Evolutionary conservation across 805 yeast species (phyloP), one percentile per base, ranked within the genome.

Genomic region (Zygoascus bituminiphila): DNA sequence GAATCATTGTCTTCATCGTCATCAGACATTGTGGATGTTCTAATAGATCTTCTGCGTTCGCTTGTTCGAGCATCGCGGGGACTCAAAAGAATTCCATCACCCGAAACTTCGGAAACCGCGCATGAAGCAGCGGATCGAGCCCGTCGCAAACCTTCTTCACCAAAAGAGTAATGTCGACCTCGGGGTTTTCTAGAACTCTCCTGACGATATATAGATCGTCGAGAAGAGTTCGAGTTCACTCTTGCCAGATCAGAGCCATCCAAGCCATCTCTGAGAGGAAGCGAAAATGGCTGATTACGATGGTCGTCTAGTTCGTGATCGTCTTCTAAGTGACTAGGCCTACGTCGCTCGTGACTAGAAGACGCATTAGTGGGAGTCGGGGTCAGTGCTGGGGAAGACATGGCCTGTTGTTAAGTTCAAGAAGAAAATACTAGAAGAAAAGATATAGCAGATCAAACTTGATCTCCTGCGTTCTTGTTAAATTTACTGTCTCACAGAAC

Each of bases 201-300:
- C 24, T 23, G 62, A 58, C 24, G 64, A 58, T 2, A 46, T 4
- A 14, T 3, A 2, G 42, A 21, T 22, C 29, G 33, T 21, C 56
- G 46, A 5, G 31, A 25, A 8, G 44, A 19, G 48, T 53, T 21
- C 52, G 54, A 41, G 21, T 40, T 35, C 3, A 33, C 43, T 31
- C 56, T 36, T 17, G 48, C n/a, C 44, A 52, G 29, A 22, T 47
- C 50, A 58, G 25, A 4, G 6, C 44, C 44, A 6, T 54, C 10
- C 59, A 61, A 17, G 53, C 57, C 50, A 10, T 33, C 31, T 22
- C 71, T 65, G 12, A 66, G 58, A 2, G 72, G 71, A 20, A 68
- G 49, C 22, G 72, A 60, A 51, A 70, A 74, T 3, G 74, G 68
- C 53, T 74, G 77, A 55, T 69, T 66, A 51, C 79, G 69, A 56